A percentile compares a stretch with the other conserved stretches of the same genome.
Conservation (phyloP, 805 yeast species). For the Komagataella kurtzmanii region DNA sequence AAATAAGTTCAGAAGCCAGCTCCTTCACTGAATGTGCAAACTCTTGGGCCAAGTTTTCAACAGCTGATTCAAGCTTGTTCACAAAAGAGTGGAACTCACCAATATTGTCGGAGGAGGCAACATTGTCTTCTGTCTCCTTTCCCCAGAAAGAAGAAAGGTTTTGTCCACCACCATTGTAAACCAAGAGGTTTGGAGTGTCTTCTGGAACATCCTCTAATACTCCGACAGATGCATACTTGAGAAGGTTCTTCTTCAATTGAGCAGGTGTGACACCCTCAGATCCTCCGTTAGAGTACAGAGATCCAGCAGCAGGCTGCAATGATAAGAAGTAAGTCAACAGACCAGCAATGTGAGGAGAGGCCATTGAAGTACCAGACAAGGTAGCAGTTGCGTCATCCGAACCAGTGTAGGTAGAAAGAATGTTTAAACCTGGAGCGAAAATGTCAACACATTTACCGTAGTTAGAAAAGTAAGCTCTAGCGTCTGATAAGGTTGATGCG, state of each 20-base stretch:
- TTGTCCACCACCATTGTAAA: slow-evolving; percentile 74
- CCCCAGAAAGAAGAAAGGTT: slow-evolving; percentile 54
- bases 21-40: not conserved
- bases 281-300: slow-evolving; percentile 35
- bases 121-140: slow-evolving; percentile 4
- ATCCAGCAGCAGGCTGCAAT: slow-evolving; percentile 62
- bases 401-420: slow-evolving; percentile 75
- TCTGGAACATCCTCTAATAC: slow-evolving; percentile 38
- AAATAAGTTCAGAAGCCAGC: not conserved
- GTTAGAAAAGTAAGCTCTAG: slow-evolving; percentile 91
- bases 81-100: not conserved
- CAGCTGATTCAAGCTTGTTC: not conserved
- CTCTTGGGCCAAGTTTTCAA: not conserved
- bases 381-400: slow-evolving; percentile 66
- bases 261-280: slow-evolving; percentile 55
- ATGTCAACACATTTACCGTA: slow-evolving; percentile 93
- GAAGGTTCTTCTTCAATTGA: slow-evolving; percentile 64
- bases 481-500: slow-evolving; percentile 80
- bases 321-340: slow-evolving; percentile 81
- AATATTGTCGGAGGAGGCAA: not conserved
- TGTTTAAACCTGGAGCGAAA: slow-evolving; percentile 91
- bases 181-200: slow-evolving; percentile 66
- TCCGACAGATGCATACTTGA: slow-evolving; percentile 52
- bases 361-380: slow-evolving; percentile 95
- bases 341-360: slow-evolving; percentile 94